Conservation (phyloP, 768 basidiomycete species). For the Boletus pseudopeckii region DNA sequence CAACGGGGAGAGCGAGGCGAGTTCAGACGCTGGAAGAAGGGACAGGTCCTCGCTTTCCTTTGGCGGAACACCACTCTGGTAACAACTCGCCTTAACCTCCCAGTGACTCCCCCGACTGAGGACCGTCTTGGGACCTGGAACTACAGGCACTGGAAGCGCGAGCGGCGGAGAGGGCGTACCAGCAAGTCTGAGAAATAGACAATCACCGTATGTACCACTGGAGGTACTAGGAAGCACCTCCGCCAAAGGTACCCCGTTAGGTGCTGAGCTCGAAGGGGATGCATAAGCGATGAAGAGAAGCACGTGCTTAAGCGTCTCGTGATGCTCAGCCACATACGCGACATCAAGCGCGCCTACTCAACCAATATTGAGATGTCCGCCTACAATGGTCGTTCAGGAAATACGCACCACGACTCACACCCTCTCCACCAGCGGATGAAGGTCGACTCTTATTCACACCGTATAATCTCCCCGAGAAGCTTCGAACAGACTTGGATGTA, state of each 20-base stretch:
- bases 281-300: slow-evolving; percentile 60
- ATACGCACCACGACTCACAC: slow-evolving; percentile 16
- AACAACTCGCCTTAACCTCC: slow-evolving; percentile 61
- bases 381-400: not conserved
- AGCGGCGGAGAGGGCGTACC: slow-evolving; percentile 55
- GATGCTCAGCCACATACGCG: slow-evolving; percentile 69
- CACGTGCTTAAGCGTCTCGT: slow-evolving; percentile 80
- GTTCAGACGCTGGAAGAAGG: slow-evolving; percentile 69
- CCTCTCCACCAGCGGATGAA: slow-evolving; percentile 10
- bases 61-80: slow-evolving; percentile 23
- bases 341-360: slow-evolving; percentile 36
- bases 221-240: slow-evolving; percentile 55
- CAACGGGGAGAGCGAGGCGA: slow-evolving; percentile 51
- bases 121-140: slow-evolving; percentile 60
- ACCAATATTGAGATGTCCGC: not conserved
- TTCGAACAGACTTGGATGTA: slow-evolving; percentile 13
- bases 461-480: slow-evolving; percentile 22
- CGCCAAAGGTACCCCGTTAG: slow-evolving; percentile 50
- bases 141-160: slow-evolving; percentile 51
- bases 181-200: slow-evolving; percentile 61
- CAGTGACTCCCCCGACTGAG: slow-evolving; percentile 55
- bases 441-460: slow-evolving; percentile 22
- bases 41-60: slow-evolving; percentile 31
- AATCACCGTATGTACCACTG: slow-evolving; percentile 44
- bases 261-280: slow-evolving; percentile 12